Evolutionary conservation across 306 rosid genomes (phyloP).

Genomic region (Acacia confusa): DNA sequence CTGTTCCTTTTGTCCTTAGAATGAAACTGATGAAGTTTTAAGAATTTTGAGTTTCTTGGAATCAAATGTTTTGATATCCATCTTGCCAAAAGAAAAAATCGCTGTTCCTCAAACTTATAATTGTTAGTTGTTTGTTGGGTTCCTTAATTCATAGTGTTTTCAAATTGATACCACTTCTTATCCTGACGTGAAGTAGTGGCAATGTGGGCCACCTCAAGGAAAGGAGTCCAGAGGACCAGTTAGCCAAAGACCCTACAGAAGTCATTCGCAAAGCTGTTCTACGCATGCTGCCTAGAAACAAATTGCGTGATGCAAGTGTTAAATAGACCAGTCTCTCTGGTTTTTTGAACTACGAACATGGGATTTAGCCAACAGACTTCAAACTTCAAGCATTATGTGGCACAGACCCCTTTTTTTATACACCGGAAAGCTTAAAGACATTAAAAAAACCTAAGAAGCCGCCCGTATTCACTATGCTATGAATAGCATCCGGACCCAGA

Average conservation of each 20-base stretch:
- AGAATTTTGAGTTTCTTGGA: slow-evolving; percentile 10
- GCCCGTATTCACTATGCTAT: too few species aligned
- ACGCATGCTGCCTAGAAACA: slow-evolving; percentile 96
- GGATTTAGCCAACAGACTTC: not conserved
- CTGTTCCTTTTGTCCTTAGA: slow-evolving; percentile 16
- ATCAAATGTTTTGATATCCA: slow-evolving; percentile 28
- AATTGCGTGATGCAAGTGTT: slow-evolving; percentile 78
- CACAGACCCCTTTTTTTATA: not conserved
- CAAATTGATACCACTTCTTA: not conserved
- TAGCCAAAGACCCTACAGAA: slow-evolving; percentile 90
- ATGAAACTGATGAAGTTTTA: slow-evolving; percentile 4
- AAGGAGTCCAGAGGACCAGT: slow-evolving; percentile 83
- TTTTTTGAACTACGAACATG: not conserved
- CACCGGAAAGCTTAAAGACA: too few species aligned
- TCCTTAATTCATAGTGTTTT: slow-evolving; percentile 15
- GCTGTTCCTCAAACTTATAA: slow-evolving; percentile 7
- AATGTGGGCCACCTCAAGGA: slow-evolving; percentile 81
- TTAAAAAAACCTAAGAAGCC: too few species aligned
- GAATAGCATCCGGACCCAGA: too few species aligned
- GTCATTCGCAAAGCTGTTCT: slow-evolving; percentile 92
- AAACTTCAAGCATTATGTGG: not conserved
- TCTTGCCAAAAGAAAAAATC: not conserved
- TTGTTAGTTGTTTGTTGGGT: slow-evolving; percentile 4
- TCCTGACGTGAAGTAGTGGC: slow-evolving; percentile 38
- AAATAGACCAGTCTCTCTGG: slow-evolving; percentile 18